Percentiles rank a stretch among this genome's conserved stretches.
Conservation (phyloP, 225 moss, liverwort and hornwort species). For the Takakia lepidozioides region DNA sequence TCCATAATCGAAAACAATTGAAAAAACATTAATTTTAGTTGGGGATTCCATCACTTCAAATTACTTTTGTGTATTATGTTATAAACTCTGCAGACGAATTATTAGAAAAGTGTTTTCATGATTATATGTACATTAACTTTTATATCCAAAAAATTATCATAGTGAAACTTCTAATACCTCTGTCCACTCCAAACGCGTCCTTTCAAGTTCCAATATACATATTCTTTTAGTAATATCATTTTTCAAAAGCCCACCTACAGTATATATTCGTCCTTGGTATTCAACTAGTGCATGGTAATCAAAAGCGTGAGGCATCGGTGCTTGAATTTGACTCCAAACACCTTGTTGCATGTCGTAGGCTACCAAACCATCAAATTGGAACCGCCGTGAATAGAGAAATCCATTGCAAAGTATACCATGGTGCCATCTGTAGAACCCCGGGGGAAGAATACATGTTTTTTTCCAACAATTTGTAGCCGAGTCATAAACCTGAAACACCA, state of each 20-base stretch:
- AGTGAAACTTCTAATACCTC: conserved; percentile 12
- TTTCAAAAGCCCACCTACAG: conserved; percentile 40
- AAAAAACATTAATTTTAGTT: too few relatives aligned
- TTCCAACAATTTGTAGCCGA: conserved; percentile 40
- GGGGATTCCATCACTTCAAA: too few relatives aligned
- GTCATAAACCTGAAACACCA: conserved; percentile 51
- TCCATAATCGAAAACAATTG: too few relatives aligned
- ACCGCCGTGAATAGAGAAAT: conserved; percentile 46
- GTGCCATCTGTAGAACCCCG: conserved; percentile 36
- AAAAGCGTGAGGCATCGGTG: conserved; percentile 46
- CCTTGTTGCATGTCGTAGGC: conserved; percentile 39
- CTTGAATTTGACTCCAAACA: conserved; percentile 53
- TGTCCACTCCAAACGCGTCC: conserved; percentile 29
- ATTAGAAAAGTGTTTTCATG: too few relatives aligned
- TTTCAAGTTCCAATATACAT: conserved; percentile 46
- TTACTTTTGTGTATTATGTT: too few relatives aligned
- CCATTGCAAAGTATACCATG: conserved; percentile 42
- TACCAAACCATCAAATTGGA: conserved; percentile 39
- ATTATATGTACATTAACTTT: too few relatives aligned
- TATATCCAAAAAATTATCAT: too few relatives aligned
- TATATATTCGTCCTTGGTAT: conserved; percentile 39
- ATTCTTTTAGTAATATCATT: conserved; percentile 37
- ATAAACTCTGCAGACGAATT: too few relatives aligned
- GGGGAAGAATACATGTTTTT: conserved; percentile 39
- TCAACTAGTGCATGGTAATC: conserved; percentile 55